Percentiles rank a stretch among this genome's conserved stretches.
These are phyloP conservation scores for Picochlorum sp. DNA, from an alignment of 139 green algal species.

Conservation along the genomic window DNA sequence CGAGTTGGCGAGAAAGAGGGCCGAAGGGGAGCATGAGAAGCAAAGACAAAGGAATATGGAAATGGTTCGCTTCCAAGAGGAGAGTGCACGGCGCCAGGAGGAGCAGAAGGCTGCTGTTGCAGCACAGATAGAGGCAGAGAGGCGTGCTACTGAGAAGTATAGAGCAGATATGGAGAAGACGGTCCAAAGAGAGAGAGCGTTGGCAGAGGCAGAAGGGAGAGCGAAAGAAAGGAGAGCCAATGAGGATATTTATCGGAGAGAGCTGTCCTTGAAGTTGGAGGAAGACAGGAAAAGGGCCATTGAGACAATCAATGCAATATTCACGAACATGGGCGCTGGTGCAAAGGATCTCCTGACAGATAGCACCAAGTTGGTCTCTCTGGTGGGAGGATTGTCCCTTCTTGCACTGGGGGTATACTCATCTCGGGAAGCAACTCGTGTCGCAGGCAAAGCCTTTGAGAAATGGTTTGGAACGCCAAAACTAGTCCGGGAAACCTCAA, in stretches of 20 bases:
- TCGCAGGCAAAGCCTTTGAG: constrained; percentile 63
- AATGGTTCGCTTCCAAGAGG: constrained; percentile 79
- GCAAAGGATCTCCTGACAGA: constrained; percentile 70
- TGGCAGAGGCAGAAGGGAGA: constrained; percentile 91
- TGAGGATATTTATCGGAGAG: constrained; percentile 87
- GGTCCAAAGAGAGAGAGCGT: constrained; percentile 74
- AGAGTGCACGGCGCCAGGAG: constrained; percentile 63
- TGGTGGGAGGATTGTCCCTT: constrained; percentile 59
- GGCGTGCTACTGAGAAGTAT: constrained; percentile 72
- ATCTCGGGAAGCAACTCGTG: constrained; percentile 65
- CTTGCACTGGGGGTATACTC: constrained; percentile 81
- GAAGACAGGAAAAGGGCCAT: constrained; percentile 67
- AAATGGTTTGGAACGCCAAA: constrained; percentile 77
- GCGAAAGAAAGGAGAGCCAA: constrained; percentile 83
- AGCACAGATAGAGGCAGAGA: constrained; percentile 82
- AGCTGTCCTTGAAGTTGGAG: constrained; percentile 48
- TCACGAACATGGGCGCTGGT: constrained; percentile 63
- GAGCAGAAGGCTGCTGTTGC: constrained; percentile 55
- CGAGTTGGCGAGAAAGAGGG: constrained; percentile 59
- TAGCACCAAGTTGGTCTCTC: constrained; percentile 57
- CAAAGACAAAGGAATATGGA: constrained; percentile 76
- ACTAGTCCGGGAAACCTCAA: constrained; percentile 63
- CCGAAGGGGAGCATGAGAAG: constrained; percentile 66
- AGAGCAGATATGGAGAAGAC: constrained; percentile 74
- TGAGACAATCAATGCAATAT: constrained; percentile 81